Conservation (phyloP, 768 basidiomycete genomes). For the Pisolithus orientalis region DNA sequence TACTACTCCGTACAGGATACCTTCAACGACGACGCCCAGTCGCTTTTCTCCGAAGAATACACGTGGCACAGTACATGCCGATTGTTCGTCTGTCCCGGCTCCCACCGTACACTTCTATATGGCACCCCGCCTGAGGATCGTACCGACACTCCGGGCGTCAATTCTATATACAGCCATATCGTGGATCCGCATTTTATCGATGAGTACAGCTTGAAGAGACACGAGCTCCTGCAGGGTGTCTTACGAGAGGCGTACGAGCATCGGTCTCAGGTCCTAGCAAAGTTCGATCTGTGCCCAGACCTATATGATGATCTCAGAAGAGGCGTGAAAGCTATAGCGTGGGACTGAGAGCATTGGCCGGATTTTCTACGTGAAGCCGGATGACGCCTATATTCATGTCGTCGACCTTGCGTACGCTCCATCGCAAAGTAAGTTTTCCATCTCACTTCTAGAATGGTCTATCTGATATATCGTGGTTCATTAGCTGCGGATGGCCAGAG, state of each 20-base stretch:
- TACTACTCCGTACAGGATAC: slow-evolving; percentile 26
- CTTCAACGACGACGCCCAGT: slow-evolving; percentile 18
- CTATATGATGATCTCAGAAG: slow-evolving; percentile 12
- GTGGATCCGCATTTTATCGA: slow-evolving; percentile 30
- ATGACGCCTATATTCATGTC: slow-evolving; percentile 36
- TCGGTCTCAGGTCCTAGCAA: slow-evolving; percentile 21
- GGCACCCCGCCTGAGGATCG: slow-evolving; percentile 19
- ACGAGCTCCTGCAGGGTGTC: slow-evolving; percentile 16
- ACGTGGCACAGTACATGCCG: slow-evolving; percentile 17
- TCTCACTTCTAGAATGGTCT: slow-evolving; percentile 5
- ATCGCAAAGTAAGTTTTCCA: slow-evolving; percentile 21
- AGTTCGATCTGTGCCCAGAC: slow-evolving; percentile 14
- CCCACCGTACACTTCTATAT: slow-evolving; percentile 28
- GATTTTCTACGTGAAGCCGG: slow-evolving; percentile 43
- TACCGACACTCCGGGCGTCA: slow-evolving; percentile 21
- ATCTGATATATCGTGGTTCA: slow-evolving; percentile 23
- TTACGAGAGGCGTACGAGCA: slow-evolving; percentile 11
- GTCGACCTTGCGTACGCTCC: slow-evolving; percentile 42
- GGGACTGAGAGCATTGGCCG: slow-evolving; percentile 64
- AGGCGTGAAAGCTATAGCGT: slow-evolving; percentile 47
- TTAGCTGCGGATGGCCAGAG: slow-evolving; percentile 30
- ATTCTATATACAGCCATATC: slow-evolving; percentile 28
- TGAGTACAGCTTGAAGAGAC: slow-evolving; percentile 15
- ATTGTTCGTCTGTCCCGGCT: slow-evolving; percentile 27
- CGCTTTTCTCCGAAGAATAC: slow-evolving; percentile 22